Conservation (phyloP, 2,329 filamentous ascomycete species). For the Raffaelea arxii region DNA sequence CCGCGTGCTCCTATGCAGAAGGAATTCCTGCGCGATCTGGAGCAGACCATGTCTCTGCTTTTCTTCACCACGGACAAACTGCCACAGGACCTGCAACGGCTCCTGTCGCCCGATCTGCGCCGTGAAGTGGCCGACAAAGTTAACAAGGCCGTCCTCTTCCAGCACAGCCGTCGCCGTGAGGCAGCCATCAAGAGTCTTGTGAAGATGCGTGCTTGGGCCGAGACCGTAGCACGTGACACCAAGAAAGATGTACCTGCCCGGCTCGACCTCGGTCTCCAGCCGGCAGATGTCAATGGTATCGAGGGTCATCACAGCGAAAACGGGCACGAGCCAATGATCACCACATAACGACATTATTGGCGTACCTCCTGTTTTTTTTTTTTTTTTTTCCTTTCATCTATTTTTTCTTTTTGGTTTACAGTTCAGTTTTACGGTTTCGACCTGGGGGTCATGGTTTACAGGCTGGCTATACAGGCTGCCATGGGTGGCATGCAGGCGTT, state of each 20-base stretch:
- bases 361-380: background rate
- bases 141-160: constrained; percentile 76
- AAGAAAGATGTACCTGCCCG: constrained; percentile 30
- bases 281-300: constrained; percentile 26
- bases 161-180: constrained; percentile 63
- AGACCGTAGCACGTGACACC: constrained; percentile 45
- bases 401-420: background rate
- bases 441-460: background rate
- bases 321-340: constrained; percentile 43
- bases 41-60: constrained; percentile 85
- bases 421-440: no score
- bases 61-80: constrained; percentile 79
- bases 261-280: constrained; percentile 29
- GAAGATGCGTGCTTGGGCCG: constrained; percentile 76
- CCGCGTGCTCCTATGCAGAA: constrained; percentile 75
- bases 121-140: constrained; percentile 78
- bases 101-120: constrained; percentile 72
- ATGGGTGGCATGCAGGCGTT: background rate
- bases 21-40: constrained; percentile 76
- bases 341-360: constrained; percentile 25
- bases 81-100: constrained; percentile 60
- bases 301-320: constrained; percentile 24
- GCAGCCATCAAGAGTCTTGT: constrained; percentile 76
- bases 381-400: background rate
- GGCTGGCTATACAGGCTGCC: background rate